Evolutionary conservation across 257 asterid species (phyloP), one percentile per base, ranked within the genome.

Genomic region (Solanum medicagineum): DNA sequence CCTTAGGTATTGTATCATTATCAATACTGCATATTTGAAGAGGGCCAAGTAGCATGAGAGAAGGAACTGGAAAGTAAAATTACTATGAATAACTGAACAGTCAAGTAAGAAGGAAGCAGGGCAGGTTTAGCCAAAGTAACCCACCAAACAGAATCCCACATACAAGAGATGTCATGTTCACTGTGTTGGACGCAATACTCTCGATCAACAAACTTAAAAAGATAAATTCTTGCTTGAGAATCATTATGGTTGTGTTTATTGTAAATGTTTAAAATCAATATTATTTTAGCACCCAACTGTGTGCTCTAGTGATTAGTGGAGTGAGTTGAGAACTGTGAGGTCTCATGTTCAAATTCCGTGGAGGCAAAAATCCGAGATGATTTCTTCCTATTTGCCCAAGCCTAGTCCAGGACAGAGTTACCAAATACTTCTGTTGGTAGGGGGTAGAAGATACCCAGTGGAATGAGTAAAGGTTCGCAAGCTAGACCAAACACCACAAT

Each of bases 1-100:
- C 49, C 53, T 87, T 88, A n/a, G 68, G 69, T 56, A 80, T 85
- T 56, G 88, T 80, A 32, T 14, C 51, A 53, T 86, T 90, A 83
- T 85, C 82, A 65, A 71, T 85, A 85, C 98, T 92, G 93, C 92
- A 90, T 17, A 84, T 59, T 74, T 47, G 83, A 66, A 88, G 69
- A 70, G 86, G 87, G 63, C 55, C 84, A 88, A 84, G 63, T 81
- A 89, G 77, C 87, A 89, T 88, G 66, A 91, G 88, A 80, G 81
- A 71, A 49, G 80, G 85, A 84, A 45, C 29, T 32, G 36, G 60
- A 86, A 81, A 47, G 4, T 60, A 71, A 42, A 29, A 54, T 26
- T 49, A 49, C 44, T 6, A 57, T 11, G 47, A 17, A 13, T 20
- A 68, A 57, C 53, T 44, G 40, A 32, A 20, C 44, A 85, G 44